These are phyloP conservation scores for Penicillium maclennaniae DNA, from an alignment of 495 filamentous ascomycete genomes.

Conservation along the genomic window DNA sequence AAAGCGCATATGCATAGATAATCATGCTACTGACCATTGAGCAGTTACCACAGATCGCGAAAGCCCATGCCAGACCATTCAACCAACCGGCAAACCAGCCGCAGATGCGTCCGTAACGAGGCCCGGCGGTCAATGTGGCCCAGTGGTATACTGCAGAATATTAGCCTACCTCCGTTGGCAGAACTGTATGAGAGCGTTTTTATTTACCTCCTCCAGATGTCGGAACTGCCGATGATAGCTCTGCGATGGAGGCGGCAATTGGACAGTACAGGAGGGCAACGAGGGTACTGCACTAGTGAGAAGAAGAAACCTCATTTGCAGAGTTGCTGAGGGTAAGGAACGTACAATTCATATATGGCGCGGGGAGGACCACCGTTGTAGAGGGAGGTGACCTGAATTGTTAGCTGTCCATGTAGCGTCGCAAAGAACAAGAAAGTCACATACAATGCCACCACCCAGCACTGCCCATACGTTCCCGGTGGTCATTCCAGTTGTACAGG, in stretches of 20 bases:
- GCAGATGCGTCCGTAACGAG: background rate
- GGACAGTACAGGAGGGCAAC: background rate
- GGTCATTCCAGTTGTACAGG: background rate
- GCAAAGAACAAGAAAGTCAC: background rate
- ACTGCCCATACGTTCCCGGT: background rate
- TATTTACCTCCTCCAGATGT: background rate
- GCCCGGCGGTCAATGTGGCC: background rate
- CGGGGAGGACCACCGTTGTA: background rate
- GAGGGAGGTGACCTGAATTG: background rate
- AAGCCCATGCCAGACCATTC: background rate
- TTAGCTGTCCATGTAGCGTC: background rate
- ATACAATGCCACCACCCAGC: background rate
- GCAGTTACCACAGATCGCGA: background rate
- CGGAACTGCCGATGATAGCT: background rate
- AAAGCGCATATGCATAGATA: slow-evolving; percentile 2
- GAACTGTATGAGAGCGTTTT: background rate
- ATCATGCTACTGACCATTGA: slow-evolving; percentile 4
- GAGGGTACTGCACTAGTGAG: background rate
- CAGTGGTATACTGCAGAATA: background rate
- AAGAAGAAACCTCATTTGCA: background rate
- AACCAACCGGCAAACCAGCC: slow-evolving; percentile 2
- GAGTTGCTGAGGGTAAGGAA: background rate
- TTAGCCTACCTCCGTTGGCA: background rate
- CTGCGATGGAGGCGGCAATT: background rate
- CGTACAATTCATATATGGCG: slow-evolving; percentile 1